Evolutionary conservation across 1,284 basidiomycete species (phyloP).

Genomic region (Ganoderma lucidum): DNA sequence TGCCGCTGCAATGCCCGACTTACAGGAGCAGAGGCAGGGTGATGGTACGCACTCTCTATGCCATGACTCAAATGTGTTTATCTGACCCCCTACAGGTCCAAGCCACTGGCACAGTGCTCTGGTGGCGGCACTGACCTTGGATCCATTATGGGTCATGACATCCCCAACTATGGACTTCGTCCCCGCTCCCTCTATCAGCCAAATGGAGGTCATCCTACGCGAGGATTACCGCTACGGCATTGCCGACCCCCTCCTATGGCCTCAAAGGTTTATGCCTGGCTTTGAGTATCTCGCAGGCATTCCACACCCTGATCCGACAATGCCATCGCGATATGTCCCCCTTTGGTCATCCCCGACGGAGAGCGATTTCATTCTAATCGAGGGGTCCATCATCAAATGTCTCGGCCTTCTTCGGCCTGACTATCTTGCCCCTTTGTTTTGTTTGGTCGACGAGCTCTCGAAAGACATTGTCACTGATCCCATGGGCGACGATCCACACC

Average conservation of each 20-base stretch:
- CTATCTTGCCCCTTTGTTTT: neutral
- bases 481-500: neutral
- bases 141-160: constrained; percentile 7
- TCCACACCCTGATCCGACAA: neutral
- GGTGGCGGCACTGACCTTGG: neutral
- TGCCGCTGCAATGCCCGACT: no score
- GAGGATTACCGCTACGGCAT: constrained; percentile 17
- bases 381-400: constrained; percentile 7
- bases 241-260: constrained; percentile 23
- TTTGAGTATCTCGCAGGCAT: constrained; percentile 11
- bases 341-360: constrained; percentile 8
- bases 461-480: neutral
- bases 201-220: constrained; percentile 10
- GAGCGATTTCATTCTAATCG: neutral
- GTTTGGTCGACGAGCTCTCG: constrained; percentile 6
- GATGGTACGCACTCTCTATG: no score
- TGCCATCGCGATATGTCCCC: neutral
- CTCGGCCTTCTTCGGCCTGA: constrained; percentile 3
- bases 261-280: constrained; percentile 11
- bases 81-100: no score
- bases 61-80: no score
- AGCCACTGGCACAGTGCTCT: neutral
- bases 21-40: no score
- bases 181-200: constrained; percentile 12
- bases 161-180: constrained; percentile 22